These are phyloP conservation scores for Aspergillus olivimuriae DNA, from an alignment of 495 filamentous ascomycete species.

Conservation along the genomic window DNA sequence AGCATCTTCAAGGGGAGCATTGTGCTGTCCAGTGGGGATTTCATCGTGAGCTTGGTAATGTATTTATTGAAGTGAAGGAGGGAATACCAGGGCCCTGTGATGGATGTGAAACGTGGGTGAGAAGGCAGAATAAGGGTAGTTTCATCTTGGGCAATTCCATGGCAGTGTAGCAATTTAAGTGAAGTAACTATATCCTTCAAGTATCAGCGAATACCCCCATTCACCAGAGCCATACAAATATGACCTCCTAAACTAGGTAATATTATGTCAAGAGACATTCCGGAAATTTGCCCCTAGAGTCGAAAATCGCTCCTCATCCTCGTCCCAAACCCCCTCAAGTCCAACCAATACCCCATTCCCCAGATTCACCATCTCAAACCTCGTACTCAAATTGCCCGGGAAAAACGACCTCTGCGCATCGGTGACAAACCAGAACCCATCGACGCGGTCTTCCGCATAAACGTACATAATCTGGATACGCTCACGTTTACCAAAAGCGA, in stretches of 20 bases:
- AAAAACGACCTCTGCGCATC: background rate
- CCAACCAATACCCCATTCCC: background rate
- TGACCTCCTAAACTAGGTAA: too few relatives aligned
- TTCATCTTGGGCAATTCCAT: too few relatives aligned
- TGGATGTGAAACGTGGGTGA: conserved; percentile 8
- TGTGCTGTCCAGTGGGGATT: conserved; percentile 36
- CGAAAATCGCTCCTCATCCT: background rate
- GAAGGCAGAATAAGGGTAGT: too few relatives aligned
- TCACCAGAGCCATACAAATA: too few relatives aligned
- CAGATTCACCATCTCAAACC: background rate
- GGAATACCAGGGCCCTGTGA: conserved; percentile 24
- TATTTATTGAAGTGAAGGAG: conserved; percentile 24
- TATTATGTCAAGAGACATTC: background rate
- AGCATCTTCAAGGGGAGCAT: conserved; percentile 45
- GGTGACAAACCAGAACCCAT: background rate
- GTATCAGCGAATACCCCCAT: too few relatives aligned
- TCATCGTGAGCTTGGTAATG: conserved; percentile 28
- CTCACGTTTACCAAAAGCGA: background rate
- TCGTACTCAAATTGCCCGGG: background rate
- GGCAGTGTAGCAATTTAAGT: too few relatives aligned
- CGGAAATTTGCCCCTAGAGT: background rate
- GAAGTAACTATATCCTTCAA: too few relatives aligned
- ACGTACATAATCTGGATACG: conserved; percentile 2
- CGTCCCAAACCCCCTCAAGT: background rate
- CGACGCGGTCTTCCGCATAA: background rate